phyloP scores from a whole-genome alignment of 2,329 filamentous ascomycete species.

The Sporothrix globosa region DNA sequence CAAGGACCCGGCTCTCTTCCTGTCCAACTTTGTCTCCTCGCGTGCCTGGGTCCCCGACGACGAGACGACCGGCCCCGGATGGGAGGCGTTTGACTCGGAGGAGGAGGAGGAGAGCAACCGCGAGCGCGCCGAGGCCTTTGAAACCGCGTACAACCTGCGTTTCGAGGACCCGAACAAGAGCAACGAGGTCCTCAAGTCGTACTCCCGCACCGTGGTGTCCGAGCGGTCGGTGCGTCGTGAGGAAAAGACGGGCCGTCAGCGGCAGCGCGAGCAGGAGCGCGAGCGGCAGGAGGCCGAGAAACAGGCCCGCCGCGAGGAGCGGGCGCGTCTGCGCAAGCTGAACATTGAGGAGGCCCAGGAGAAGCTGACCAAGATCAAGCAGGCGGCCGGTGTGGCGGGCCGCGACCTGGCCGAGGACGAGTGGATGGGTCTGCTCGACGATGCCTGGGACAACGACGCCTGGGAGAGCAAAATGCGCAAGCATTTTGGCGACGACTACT shows the following conservation, averaged over 20 bases:
- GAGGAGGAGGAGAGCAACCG: slow-evolving; percentile 83
- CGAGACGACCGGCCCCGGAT: slow-evolving; percentile 57
- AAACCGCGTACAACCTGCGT: slow-evolving; percentile 91
- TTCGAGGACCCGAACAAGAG: slow-evolving; percentile 90
- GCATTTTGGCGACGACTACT: slow-evolving; percentile 89
- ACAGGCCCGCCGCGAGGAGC: slow-evolving; percentile 74
- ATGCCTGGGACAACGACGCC: slow-evolving; percentile 82
- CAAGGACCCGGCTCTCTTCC: slow-evolving; percentile 81
- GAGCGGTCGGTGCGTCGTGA: slow-evolving; percentile 85
- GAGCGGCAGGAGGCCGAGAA: slow-evolving; percentile 79
- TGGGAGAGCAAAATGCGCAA: slow-evolving; percentile 92
- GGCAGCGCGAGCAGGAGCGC: slow-evolving; percentile 75
- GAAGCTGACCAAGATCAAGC: slow-evolving; percentile 84
- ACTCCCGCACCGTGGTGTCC: slow-evolving; percentile 82
- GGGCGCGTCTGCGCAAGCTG: slow-evolving; percentile 79
- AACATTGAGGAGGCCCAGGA: slow-evolving; percentile 89
- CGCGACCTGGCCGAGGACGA: slow-evolving; percentile 72
- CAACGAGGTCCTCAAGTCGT: slow-evolving; percentile 85
- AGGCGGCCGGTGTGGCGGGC: slow-evolving; percentile 78
- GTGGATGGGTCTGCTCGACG: slow-evolving; percentile 82
- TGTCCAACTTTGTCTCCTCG: slow-evolving; percentile 94
- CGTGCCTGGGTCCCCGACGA: slow-evolving; percentile 78
- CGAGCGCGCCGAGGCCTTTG: slow-evolving; percentile 78
- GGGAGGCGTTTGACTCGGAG: slow-evolving; percentile 88
- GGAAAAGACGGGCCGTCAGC: slow-evolving; percentile 74